phyloP scores from a whole-genome alignment of 2,329 filamentous ascomycete species.

The Pyricularia grisea region DNA sequence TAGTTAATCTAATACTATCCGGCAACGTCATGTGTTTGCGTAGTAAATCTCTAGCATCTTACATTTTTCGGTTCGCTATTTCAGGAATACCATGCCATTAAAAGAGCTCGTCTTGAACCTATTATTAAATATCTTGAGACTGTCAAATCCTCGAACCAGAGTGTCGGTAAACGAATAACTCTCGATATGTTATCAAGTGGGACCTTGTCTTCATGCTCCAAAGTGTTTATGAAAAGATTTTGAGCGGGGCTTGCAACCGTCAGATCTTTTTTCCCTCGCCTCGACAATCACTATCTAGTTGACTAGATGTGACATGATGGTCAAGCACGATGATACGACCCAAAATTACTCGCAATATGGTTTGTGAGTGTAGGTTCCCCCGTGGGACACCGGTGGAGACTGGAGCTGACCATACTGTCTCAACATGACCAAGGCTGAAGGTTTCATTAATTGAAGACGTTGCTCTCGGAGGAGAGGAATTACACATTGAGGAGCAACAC shows the following conservation, averaged over 20 bases:
- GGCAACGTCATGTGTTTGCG: background rate
- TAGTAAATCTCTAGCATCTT: background rate
- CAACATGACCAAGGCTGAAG: constrained; percentile 24
- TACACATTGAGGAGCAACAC: constrained; percentile 14
- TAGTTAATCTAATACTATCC: too few relatives aligned
- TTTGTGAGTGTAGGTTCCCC: constrained; percentile 15
- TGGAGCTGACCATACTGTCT: constrained; percentile 24
- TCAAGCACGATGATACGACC: background rate
- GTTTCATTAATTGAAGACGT: constrained; percentile 13
- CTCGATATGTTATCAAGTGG: background rate
- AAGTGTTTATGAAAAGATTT: too few relatives aligned
- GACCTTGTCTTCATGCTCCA: background rate
- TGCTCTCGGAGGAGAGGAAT: constrained; percentile 13
- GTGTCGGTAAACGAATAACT: background rate
- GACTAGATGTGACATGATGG: too few relatives aligned
- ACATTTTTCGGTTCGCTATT: background rate
- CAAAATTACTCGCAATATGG: constrained; percentile 28
- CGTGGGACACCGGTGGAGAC: constrained; percentile 26
- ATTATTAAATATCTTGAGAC: background rate
- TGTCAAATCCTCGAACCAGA: background rate
- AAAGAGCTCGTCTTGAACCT: background rate
- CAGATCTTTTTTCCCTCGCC: too few relatives aligned
- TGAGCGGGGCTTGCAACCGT: background rate
- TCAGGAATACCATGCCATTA: too few relatives aligned
- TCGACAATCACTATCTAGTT: too few relatives aligned